Percentiles rank a stretch among this genome's conserved stretches.
Evolutionary conservation across 169 alveolate genomes (phyloP).

Genomic region (Eimeria tenella): DNA sequence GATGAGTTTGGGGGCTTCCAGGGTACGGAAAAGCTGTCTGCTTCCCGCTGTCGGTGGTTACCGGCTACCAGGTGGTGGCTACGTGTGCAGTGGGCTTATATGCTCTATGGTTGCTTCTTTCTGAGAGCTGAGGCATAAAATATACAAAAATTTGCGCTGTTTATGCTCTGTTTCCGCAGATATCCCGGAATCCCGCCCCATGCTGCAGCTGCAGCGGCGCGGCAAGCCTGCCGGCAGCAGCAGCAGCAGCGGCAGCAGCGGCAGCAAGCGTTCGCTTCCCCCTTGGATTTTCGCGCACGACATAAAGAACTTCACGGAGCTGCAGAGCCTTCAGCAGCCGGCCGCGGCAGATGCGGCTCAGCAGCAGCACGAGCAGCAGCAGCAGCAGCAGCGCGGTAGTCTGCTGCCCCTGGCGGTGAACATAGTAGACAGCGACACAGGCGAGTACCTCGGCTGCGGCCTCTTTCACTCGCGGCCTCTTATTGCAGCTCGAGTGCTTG

Average conservation of each 20-base stretch:
- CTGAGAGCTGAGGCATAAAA: too few relatives aligned
- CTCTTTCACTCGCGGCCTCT: constrained; percentile 54
- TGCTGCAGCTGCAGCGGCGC: constrained; percentile 22
- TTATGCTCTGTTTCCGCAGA: background rate
- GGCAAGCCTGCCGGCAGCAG: background rate
- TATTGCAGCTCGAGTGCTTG: constrained; percentile 31
- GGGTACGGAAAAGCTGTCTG: background rate
- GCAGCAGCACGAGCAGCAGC: constrained; percentile 1
- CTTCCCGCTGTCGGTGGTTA: too few relatives aligned
- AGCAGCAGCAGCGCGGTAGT: background rate
- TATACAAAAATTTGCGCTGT: background rate
- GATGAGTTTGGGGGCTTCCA: constrained; percentile 23
- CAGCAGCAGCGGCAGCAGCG: background rate
- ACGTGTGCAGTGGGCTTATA: too few relatives aligned
- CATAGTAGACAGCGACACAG: constrained; percentile 26
- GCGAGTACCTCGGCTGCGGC: background rate
- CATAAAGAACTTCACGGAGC: constrained; percentile 23
- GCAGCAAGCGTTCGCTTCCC: background rate
- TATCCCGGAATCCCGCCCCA: constrained; percentile 35
- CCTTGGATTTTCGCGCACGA: constrained; percentile 51
- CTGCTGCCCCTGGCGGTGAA: constrained; percentile 29
- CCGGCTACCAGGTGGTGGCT: too few relatives aligned
- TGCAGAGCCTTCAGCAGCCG: constrained; percentile 13
- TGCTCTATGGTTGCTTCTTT: too few relatives aligned
- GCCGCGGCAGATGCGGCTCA: background rate